Evolutionary conservation across 371 early-diverging fungal genomes (phyloP).

Genomic region (Dichotomocladium elegans): DNA sequence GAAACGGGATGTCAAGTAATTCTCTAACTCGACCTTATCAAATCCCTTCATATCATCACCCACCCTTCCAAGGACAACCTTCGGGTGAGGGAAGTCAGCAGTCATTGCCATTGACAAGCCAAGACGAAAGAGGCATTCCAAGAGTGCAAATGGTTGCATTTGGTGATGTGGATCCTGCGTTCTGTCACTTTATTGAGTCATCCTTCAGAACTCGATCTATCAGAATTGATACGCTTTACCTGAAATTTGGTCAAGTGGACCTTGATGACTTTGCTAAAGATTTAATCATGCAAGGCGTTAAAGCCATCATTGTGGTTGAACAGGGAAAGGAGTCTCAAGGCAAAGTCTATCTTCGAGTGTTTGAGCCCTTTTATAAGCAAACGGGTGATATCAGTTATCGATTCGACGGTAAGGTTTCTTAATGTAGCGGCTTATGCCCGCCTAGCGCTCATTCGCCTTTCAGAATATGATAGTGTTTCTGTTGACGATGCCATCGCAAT

Average conservation of each 20-base stretch:
- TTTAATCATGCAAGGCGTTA: constrained; percentile 52
- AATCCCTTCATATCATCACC: no score
- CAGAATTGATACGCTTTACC: constrained; percentile 6
- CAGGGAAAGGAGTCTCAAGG: constrained; percentile 25
- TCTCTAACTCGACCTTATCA: no score
- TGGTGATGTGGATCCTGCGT: constrained; percentile 9
- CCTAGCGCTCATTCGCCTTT: background rate
- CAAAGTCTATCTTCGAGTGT: constrained; percentile 32
- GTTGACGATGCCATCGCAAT: constrained; percentile 31
- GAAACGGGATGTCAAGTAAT: no score
- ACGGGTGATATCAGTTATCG: constrained; percentile 15
- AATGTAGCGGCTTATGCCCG: background rate
- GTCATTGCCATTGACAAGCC: no score
- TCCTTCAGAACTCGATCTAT: constrained; percentile 9
- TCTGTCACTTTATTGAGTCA: constrained; percentile 13
- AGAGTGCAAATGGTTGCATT: constrained; percentile 16
- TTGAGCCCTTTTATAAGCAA: constrained; percentile 15
- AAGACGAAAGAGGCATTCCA: no score
- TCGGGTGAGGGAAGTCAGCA: no score
- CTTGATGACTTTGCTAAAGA: constrained; percentile 16
- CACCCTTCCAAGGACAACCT: no score
- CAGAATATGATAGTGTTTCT: constrained; percentile 33
- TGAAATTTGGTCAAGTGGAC: constrained; percentile 9
- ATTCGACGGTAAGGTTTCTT: constrained; percentile 30
- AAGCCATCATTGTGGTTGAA: constrained; percentile 49